Evolutionary conservation across 2,329 filamentous ascomycete genomes (phyloP).

Genomic region (Aspergillus melleus): DNA sequence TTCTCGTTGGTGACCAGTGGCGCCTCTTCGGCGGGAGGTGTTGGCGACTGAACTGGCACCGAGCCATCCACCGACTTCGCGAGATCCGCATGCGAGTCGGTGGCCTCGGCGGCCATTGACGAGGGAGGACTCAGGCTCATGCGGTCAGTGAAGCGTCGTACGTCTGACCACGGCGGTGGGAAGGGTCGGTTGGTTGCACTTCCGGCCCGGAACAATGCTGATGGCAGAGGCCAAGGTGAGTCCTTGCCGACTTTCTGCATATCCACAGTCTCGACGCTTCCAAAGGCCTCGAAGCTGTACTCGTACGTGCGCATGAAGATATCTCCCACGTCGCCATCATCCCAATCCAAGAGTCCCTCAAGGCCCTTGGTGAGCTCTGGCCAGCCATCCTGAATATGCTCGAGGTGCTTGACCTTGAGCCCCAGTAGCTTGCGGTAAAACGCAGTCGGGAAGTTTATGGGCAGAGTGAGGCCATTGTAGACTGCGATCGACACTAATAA

Average conservation of each 20-base stretch:
- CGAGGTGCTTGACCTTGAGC: constrained; percentile 66
- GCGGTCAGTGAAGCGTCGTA: constrained; percentile 20
- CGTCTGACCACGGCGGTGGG: constrained; percentile 23
- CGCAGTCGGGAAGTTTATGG: constrained; percentile 81
- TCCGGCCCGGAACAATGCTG: constrained; percentile 10
- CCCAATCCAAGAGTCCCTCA: constrained; percentile 71
- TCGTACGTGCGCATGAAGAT: constrained; percentile 82
- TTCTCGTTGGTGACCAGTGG: constrained; percentile 79
- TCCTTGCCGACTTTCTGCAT: constrained; percentile 49
- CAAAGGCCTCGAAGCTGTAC: constrained; percentile 69
- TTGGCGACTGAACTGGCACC: constrained; percentile 26
- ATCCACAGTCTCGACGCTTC: constrained; percentile 54
- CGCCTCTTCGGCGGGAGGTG: constrained; percentile 51
- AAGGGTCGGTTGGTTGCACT: constrained; percentile 1
- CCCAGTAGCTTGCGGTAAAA: constrained; percentile 80
- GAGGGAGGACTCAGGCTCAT: constrained; percentile 22
- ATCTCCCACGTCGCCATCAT: constrained; percentile 77
- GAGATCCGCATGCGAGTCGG: constrained; percentile 17
- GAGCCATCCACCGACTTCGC: constrained; percentile 27
- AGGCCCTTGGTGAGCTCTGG: constrained; percentile 76
- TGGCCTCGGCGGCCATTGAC: constrained; percentile 22
- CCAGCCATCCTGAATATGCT: constrained; percentile 86
- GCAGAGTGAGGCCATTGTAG: constrained; percentile 90
- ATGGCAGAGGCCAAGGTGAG: constrained; percentile 34
- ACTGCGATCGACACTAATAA: constrained; percentile 84